These are phyloP conservation scores for Fusarium sp. DNA, from an alignment of 2,329 filamentous ascomycete genomes.

Conservation along the genomic window DNA sequence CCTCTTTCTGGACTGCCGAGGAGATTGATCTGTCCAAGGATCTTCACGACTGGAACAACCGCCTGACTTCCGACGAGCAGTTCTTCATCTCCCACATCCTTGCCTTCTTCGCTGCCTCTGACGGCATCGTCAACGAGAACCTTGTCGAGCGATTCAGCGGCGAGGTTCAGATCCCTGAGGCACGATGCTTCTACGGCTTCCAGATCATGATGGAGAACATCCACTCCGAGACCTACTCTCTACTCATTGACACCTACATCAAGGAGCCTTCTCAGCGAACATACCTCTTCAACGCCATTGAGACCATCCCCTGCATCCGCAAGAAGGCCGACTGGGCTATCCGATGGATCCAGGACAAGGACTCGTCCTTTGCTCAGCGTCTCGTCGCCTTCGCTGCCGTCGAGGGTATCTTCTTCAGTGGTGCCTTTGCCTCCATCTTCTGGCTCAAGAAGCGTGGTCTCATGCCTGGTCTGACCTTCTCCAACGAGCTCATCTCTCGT, in stretches of 20 bases:
- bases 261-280: constrained; percentile 94
- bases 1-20: constrained; percentile 99
- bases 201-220: constrained; percentile 99
- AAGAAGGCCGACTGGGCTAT: constrained; percentile 99
- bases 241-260: constrained; percentile 99
- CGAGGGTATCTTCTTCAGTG: constrained; percentile 99
- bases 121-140: constrained; percentile 99
- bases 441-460: constrained; percentile 99
- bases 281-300: constrained; percentile 98
- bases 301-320: constrained; percentile 97
- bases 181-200: constrained; percentile 99
- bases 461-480: constrained; percentile 98
- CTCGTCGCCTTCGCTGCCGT: constrained; percentile 97
- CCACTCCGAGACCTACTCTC: constrained; percentile 98
- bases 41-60: constrained; percentile 99
- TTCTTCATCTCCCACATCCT: constrained; percentile 99
- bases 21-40: constrained; percentile 99
- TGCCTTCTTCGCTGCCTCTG: constrained; percentile 98
- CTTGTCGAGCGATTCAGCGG: constrained; percentile 95
- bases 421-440: constrained; percentile 98
- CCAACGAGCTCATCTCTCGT: constrained; percentile 99
- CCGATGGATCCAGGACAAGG: constrained; percentile 89
- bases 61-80: constrained; percentile 93
- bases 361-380: constrained; percentile 94
- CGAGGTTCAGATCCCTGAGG: constrained; percentile 97